These are phyloP conservation scores for Xylaria castorea DNA, from an alignment of 495 filamentous ascomycete species.

Conservation along the genomic window DNA sequence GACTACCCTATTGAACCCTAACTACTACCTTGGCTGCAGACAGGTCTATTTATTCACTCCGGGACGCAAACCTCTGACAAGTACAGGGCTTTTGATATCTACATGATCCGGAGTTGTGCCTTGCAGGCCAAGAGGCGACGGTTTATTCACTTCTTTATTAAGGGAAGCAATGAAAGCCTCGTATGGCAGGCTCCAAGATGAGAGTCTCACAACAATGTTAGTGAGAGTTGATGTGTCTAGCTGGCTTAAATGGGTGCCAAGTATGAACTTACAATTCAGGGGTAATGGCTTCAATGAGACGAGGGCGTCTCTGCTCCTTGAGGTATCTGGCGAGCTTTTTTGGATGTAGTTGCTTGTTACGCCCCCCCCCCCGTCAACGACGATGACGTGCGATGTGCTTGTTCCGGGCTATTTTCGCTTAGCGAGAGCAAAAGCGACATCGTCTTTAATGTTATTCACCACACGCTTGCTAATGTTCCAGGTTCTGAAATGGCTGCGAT, in stretches of 20 bases:
- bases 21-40: too few relatives aligned
- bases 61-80: too few relatives aligned
- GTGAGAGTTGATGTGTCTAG: not conserved
- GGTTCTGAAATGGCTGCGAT: not conserved
- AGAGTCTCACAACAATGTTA: not conserved
- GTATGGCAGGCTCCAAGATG: slow-evolving; percentile 1
- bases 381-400: not conserved
- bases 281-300: not conserved
- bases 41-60: too few relatives aligned
- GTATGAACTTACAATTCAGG: slow-evolving; percentile 2
- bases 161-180: not conserved
- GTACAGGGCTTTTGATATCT: not conserved
- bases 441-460: not conserved
- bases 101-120: not conserved
- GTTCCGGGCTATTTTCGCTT: not conserved
- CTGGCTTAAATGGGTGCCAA: not conserved
- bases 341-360: not conserved
- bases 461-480: slow-evolving; percentile 10
- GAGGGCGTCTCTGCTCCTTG: not conserved
- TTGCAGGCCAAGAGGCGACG: not conserved
- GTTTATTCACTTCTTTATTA: not conserved
- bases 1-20: too few relatives aligned
- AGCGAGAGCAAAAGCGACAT: not conserved
- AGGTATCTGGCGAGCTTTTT: not conserved
- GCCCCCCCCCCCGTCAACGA: not conserved